Evolutionary conservation across 768 basidiomycete genomes (phyloP), one percentile per base, ranked within the genome.

Genomic region (Phanerochaete carnosa): DNA sequence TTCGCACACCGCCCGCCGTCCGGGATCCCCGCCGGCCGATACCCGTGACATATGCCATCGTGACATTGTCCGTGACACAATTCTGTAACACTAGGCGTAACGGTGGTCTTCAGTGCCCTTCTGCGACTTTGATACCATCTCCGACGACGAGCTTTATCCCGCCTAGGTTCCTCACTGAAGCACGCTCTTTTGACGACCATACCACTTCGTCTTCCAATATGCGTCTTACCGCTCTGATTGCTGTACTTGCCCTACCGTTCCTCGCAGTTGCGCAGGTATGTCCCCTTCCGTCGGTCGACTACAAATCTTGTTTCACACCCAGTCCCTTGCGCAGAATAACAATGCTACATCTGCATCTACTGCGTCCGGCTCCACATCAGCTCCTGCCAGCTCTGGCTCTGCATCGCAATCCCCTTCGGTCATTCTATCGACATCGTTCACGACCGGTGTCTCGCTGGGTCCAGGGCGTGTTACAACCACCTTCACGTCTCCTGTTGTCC

Each of bases 181-280:
- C 37, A 26, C 54, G 45, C 55, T 58, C 63, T 55, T 58, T 59
- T 47, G 32, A 26, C 22, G 29, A 13, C 55, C 22, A 13, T 13
- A 16, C 29, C 12, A 22, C n/a, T n/a, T n/a, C n/a, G 23, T 13
- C 58, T 33, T 5, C n/a, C 32, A 58, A 45, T 28, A 63, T 63
- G 62, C 58, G 55, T 11, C 15, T 54, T 25, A 16, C 35, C 55
- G 47, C 59, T 26, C n/a, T 64, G 29, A 29, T 69, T 25, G 58
- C 66, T 4, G 58, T 50, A 52, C 69, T 81, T 22, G 60, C 70
- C 62, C 69, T 81, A 39, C 78, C 80, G 47, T 65, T 77, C 55
- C 69, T 80, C 49, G 77, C 71, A 11, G 62, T 73, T 25, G 80
- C 80, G 49, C 82, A 86, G 78, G 69, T 71, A 60, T 60, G 67